Base-by-base conservation (phyloP, 108 stramenopile species). In the Nitzschia sp. region DNA sequence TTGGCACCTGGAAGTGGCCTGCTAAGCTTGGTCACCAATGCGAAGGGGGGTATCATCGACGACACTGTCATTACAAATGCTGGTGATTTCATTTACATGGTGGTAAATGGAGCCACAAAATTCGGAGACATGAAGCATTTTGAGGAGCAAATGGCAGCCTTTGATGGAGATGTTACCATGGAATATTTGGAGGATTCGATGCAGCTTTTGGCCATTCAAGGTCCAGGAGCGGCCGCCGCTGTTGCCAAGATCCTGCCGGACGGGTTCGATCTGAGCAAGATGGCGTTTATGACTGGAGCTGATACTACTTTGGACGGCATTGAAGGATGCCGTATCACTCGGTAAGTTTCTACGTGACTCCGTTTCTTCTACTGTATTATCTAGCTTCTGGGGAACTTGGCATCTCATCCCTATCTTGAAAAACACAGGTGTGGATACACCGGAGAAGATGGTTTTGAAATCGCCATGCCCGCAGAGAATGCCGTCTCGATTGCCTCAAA, bases 361-460 rank as follows among this genome's bases (percentile, higher is more conserved):
- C 6, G 6, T 41, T 13, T 41, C 38, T 41, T 41, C 38, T 41
- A 13, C 38, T 41, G 38, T 23, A 53, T 19, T 23, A 53, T 25
- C 9, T 25, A 5, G 4, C 11, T 58, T 58, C 21, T 19, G 9
- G 9, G 53, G 21, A n/a, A n/a, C n/a, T n/a, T n/a, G n/a, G n/a
- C n/a, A n/a, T n/a, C n/a, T n/a, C 57, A 31, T 58, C 28, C 4
- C 9, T 31, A 21, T 53, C 52, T 21, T 6, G 22, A 31, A n/a
- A n/a, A n/a, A n/a, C 21, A 13, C 69, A 93, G 98, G 72, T 99
- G 99, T 76, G 99, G 99, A 15, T 99, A 99, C 84, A 99, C 99
- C 8, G 99, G 99, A 17, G 99, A 99, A 75, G 99, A 99, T 72
- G 99, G 99, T 19, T 99, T 98, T 71, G 99, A 99, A 87, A 78